Evolutionary conservation across 306 rosid genomes (phyloP), one percentile per base, ranked within the genome.

Genomic region (Senna tora): DNA sequence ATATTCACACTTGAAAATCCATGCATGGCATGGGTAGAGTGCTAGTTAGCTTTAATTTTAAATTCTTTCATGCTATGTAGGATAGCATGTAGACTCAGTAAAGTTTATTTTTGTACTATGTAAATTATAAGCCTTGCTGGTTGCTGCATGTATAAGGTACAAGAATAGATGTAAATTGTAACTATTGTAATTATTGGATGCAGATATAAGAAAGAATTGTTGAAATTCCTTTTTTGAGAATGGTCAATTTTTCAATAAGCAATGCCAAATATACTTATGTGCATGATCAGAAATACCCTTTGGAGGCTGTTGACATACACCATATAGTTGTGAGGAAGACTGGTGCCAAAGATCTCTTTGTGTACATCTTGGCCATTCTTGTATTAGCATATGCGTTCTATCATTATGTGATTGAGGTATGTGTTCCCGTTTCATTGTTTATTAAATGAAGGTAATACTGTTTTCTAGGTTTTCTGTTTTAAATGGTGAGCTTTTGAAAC

Each of bases 301-400:
- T 84, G 69, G 84, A 81, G 69, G 83, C 78, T 21, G 83, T 83
- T 69, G 92, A 92, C 46, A 67, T 78, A 39, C 98, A 92, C 82
- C 89, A 79, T 68, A 83, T 90, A 67, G 53, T 87, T 66, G 84
- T 79, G 67, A 81, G 63, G 68, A 89, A 75, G 61, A 74, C 68
- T 50, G 63, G 81, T 41, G 71, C 78, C 16, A 88, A 79, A 71
- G 72, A 80, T 75, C 33, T 73, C 78, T 68, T 82, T 30, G 73
- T 84, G 22, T 86, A 76, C 78, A 50, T 75, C 73, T 63, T 54
- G 0, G 78, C 85, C 25, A 60, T 87, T 65, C 79, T 85, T 79
- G 62, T 86, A 53, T 72, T 91, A 78, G 89, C 86, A 49, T 74
- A 65, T 66, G 79, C 80, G 33, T 28, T 79, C 50, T 85, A 83